Evolutionary conservation across 352 stramenopile genomes (phyloP).

Genomic region (Stephanocyclus meneghinianus): DNA sequence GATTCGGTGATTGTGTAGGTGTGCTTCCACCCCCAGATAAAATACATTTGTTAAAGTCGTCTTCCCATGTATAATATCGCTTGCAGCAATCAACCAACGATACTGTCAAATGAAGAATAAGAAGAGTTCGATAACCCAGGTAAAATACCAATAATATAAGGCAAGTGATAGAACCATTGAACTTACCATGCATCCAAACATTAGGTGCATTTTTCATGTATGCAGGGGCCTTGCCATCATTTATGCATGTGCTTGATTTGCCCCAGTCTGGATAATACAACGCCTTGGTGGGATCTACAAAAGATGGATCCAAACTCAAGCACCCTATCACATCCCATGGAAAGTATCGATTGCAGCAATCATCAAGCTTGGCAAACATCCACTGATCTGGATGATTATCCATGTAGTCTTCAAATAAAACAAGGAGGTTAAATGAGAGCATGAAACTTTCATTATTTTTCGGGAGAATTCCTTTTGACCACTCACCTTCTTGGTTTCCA

Average conservation of each 20-base stretch:
- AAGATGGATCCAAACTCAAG: neutral
- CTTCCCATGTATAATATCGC: constrained; percentile 34
- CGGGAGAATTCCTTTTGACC: neutral
- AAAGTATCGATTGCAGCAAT: constrained; percentile 43
- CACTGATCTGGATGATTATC: constrained; percentile 17
- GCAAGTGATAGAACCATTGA: neutral
- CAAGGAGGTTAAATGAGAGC: neutral
- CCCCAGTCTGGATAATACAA: constrained; percentile 48
- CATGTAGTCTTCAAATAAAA: constrained; percentile 34
- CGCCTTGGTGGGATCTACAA: constrained; percentile 12
- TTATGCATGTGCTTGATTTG: constrained; percentile 30
- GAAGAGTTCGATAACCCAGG: neutral
- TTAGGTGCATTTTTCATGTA: constrained; percentile 33
- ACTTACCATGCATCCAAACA: constrained; percentile 33
- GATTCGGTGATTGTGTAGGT: constrained; percentile 1
- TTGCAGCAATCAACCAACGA: constrained; percentile 19
- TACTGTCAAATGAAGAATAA: neutral
- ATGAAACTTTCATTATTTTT: neutral
- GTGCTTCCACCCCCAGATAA: neutral
- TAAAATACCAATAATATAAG: neutral
- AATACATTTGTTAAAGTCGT: constrained; percentile 17
- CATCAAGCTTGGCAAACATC: constrained; percentile 30
- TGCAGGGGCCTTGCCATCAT: constrained; percentile 25
- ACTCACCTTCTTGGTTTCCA: constrained; percentile 3
- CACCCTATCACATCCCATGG: constrained; percentile 29